phyloP scores from a whole-genome alignment of 1,284 basidiomycete species.

The Malassezia nana region DNA sequence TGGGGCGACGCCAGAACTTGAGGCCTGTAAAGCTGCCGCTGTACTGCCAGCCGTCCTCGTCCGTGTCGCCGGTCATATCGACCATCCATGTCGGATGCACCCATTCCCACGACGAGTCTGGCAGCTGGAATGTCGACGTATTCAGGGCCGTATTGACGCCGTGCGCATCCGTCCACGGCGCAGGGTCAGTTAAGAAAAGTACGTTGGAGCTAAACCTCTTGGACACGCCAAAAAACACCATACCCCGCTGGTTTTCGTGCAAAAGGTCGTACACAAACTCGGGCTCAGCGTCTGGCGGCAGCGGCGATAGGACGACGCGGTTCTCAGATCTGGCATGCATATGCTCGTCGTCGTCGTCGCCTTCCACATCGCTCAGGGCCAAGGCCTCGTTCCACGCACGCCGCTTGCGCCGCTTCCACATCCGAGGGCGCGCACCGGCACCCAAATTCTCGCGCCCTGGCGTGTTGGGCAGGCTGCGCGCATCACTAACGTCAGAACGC shows the following conservation, averaged over 20 bases:
- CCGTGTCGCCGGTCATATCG: slow-evolving; percentile 46
- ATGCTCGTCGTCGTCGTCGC: slow-evolving; percentile 8
- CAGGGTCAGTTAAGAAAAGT: slow-evolving; percentile 41
- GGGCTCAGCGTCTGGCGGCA: neutral
- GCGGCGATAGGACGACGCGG: slow-evolving; percentile 1
- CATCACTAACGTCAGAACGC: neutral
- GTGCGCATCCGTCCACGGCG: slow-evolving; percentile 34
- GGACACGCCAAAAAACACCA: slow-evolving; percentile 42
- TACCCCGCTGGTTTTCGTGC: slow-evolving; percentile 43
- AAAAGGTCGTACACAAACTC: slow-evolving; percentile 36
- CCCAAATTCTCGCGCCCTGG: neutral
- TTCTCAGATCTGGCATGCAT: neutral
- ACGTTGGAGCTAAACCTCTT: slow-evolving; percentile 39
- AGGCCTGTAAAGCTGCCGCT: slow-evolving; percentile 30
- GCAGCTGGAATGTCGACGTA: slow-evolving; percentile 43
- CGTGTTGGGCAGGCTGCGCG: neutral
- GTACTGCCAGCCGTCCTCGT: slow-evolving; percentile 47
- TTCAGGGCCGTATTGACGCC: slow-evolving; percentile 36
- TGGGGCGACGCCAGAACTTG: slow-evolving; percentile 8
- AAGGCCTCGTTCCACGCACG: slow-evolving; percentile 13
- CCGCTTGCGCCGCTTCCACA: slow-evolving; percentile 9
- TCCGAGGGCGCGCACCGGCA: neutral
- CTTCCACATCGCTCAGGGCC: slow-evolving; percentile 17
- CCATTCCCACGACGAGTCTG: slow-evolving; percentile 47
- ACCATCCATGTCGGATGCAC: slow-evolving; percentile 44